Conservation (phyloP, 768 basidiomycete species). For the Lactifluus volemus region DNA sequence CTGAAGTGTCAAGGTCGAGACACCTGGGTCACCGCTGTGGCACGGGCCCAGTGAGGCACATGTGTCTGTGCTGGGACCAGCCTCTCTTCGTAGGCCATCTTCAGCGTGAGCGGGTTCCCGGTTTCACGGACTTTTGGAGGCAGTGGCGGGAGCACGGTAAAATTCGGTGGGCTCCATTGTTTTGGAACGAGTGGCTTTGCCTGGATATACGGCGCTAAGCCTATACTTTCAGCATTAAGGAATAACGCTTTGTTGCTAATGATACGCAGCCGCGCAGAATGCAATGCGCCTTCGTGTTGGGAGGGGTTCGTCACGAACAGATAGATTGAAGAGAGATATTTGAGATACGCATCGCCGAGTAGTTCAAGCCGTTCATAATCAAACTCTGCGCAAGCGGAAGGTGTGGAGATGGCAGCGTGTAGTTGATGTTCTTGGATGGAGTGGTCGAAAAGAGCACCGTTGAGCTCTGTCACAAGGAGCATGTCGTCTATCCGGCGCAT, state of each 20-base stretch:
- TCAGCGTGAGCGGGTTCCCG: neutral
- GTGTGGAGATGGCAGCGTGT: constrained; percentile 58
- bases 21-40: neutral
- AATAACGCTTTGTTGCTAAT: constrained; percentile 69
- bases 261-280: constrained; percentile 54
- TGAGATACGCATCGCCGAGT: constrained; percentile 79
- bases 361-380: constrained; percentile 84
- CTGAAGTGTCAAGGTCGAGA: neutral
- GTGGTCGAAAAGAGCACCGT: constrained; percentile 55
- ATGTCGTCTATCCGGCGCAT: constrained; percentile 63
- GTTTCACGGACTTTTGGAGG: neutral
- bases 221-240: constrained; percentile 43
- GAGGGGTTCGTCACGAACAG: constrained; percentile 62
- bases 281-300: constrained; percentile 58
- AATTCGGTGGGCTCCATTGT: constrained; percentile 52
- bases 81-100: neutral
- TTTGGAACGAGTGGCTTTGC: constrained; percentile 61
- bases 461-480: constrained; percentile 71
- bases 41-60: neutral
- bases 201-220: constrained; percentile 67
- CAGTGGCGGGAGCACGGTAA: constrained; percentile 24
- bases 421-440: constrained; percentile 53
- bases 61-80: neutral
- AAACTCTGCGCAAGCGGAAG: constrained; percentile 57
- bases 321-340: constrained; percentile 67